These are phyloP conservation scores for Closterium sp. DNA, from an alignment of 139 green algal genomes.

Conservation along the genomic window DNA sequence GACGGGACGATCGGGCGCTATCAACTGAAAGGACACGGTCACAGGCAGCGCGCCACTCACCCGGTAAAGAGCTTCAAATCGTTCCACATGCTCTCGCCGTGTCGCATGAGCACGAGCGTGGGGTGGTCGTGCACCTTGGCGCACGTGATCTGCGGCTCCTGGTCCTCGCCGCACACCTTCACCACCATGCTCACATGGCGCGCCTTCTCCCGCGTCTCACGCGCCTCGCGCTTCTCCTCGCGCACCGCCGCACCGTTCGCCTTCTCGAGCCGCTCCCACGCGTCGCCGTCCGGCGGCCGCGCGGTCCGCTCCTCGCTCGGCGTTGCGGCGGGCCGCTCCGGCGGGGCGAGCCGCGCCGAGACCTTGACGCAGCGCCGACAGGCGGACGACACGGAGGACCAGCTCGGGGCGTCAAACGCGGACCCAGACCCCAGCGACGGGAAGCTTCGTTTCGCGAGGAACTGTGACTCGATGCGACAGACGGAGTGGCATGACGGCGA, in stretches of 20 bases:
- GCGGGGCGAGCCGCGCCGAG: background rate
- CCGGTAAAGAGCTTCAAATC: slow-evolving; percentile 50
- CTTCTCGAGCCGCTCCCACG: background rate
- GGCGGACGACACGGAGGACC: background rate
- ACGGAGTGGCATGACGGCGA: background rate
- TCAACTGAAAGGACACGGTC: background rate
- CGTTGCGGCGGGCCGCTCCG: background rate
- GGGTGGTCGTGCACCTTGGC: background rate
- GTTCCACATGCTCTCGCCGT: slow-evolving; percentile 50
- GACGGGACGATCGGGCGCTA: too few species aligned
- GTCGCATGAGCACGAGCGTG: slow-evolving; percentile 2
- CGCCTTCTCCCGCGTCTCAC: background rate
- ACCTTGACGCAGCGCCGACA: background rate
- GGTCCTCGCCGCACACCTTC: background rate
- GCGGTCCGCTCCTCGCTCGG: background rate
- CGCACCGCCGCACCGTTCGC: background rate
- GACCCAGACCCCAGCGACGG: background rate
- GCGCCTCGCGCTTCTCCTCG: background rate
- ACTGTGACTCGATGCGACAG: background rate
- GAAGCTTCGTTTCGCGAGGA: background rate
- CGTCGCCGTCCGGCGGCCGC: background rate
- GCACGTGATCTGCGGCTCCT: background rate
- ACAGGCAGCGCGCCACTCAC: slow-evolving; percentile 2
- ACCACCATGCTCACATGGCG: background rate
- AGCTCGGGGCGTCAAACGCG: background rate